These are phyloP conservation scores for Schizopora paradoxa DNA, from an alignment of 1,284 basidiomycete genomes.

Conservation along the genomic window DNA sequence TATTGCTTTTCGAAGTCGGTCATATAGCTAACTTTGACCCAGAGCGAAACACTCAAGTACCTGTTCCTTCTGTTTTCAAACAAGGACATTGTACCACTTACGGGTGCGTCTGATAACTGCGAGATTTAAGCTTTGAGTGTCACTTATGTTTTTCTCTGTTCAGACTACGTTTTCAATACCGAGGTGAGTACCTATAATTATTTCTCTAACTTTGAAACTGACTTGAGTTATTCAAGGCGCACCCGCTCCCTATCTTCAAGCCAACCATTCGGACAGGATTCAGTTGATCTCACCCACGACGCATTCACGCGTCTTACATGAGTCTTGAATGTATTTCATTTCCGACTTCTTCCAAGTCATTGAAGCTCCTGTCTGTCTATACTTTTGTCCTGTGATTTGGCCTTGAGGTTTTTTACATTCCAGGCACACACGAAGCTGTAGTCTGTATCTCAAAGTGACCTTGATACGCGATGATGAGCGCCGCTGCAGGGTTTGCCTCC, in stretches of 20 bases:
- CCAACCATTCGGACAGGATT: constrained; percentile 50
- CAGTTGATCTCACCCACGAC: constrained; percentile 35
- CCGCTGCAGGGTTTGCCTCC: no score
- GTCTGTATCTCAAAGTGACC: no score
- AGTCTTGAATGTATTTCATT: no score
- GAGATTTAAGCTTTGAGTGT: not conserved
- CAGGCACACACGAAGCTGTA: no score
- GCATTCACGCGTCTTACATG: no score
- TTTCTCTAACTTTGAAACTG: constrained; percentile 6
- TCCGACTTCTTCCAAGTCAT: no score
- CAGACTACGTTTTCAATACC: constrained; percentile 93
- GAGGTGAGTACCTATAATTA: constrained; percentile 47
- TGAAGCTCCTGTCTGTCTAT: no score
- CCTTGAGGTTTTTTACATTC: no score
- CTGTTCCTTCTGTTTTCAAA: constrained; percentile 87
- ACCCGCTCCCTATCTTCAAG: constrained; percentile 62
- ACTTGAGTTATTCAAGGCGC: constrained; percentile 39
- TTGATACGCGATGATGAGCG: no score
- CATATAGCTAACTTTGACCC: constrained; percentile 3
- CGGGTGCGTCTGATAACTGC: constrained; percentile 44
- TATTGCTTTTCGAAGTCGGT: not conserved
- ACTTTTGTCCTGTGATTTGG: no score
- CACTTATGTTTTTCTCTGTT: constrained; percentile 1
- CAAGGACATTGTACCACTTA: constrained; percentile 63
- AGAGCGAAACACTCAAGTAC: constrained; percentile 95